Base-by-base conservation (phyloP, 129 eudicot species). In the Helichrysum umbraculigerum region DNA sequence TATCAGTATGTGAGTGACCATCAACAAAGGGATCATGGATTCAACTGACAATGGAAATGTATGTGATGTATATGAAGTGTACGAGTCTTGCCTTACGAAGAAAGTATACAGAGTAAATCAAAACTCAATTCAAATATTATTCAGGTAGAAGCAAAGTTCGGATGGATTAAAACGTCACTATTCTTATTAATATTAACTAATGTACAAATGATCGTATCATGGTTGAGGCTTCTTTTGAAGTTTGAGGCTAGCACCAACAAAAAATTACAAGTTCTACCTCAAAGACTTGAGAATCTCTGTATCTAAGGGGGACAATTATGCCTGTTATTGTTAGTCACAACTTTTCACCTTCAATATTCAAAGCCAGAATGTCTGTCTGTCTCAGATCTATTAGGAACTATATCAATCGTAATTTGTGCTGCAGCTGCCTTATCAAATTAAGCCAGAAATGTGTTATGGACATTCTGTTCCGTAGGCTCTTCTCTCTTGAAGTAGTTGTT, bases 331-430 rank as follows among this genome's bases (percentile, higher is more conserved):
- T n/a, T 58, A 8, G 16, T 60, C 66, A 60, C 66, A 28, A 25
- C 66, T 64, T 64, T 28, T 41, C 21, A 66, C 51, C 71, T 35
- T 35, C 19, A 35, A 17, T 37, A 32, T 34, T 22, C 22, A 34
- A 6, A 10, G 5, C 16, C 1, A 32, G 5, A 33, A 33, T 22
- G 25, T 33, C 69, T 64, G 50, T 34, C 51, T 66, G 25, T 34
- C 15, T 25, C 17, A 35, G 39, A 15, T 39, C 29, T n/a, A 20
- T 41, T 21, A 11, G n/a, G 19, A 68, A 19, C 20, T 28, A 61
- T 41, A 41, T 83, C 91, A 50, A 90, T 79, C 25, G 85, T 88
- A 80, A 73, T 74, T 72, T 83, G 89, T 12, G 89, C 86, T 20
- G 90, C 82, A 41, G 87, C 87, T 17, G 35, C 29, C 19, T 6